Conservation (phyloP, 75 land plant genomes). For the Gnetum montanum region DNA sequence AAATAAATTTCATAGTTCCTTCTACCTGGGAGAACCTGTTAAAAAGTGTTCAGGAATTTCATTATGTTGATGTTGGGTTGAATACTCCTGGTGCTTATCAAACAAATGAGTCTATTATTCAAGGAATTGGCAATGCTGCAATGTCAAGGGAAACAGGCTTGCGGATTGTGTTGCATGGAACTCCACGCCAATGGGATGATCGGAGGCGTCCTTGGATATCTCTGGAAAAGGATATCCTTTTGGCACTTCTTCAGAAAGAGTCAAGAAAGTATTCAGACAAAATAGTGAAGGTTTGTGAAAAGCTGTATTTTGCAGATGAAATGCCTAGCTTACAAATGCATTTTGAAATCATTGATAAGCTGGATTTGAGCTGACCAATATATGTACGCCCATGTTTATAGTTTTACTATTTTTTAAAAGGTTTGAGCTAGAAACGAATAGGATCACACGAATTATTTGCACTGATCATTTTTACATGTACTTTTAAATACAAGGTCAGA, state of each 20-base stretch:
- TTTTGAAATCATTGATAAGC: constrained; percentile 73
- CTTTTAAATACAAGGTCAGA: too few species aligned
- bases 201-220: constrained; percentile 50
- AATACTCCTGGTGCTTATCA: constrained; percentile 73
- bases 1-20: constrained; percentile 30
- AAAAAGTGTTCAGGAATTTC: constrained; percentile 59
- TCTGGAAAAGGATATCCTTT: constrained; percentile 52
- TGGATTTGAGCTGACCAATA: constrained; percentile 38
- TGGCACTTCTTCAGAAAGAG: constrained; percentile 27
- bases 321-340: constrained; percentile 80
- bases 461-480: too few species aligned
- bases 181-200: constrained; percentile 93
- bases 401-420: too few species aligned
- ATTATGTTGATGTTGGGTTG: constrained; percentile 87
- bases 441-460: too few species aligned
- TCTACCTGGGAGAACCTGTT: constrained; percentile 40
- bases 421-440: too few species aligned
- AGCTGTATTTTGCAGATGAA: constrained; percentile 46
- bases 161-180: constrained; percentile 70
- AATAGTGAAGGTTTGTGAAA: constrained; percentile 51
- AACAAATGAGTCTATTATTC: constrained; percentile 40
- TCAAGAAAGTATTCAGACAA: constrained; percentile 30
- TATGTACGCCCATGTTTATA: too few species aligned
- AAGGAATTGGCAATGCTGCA: constrained; percentile 34
- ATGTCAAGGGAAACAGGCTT: constrained; percentile 15